Base-by-base conservation (phyloP, 163 green algal species). In the Chloromonas sp. region DNA sequence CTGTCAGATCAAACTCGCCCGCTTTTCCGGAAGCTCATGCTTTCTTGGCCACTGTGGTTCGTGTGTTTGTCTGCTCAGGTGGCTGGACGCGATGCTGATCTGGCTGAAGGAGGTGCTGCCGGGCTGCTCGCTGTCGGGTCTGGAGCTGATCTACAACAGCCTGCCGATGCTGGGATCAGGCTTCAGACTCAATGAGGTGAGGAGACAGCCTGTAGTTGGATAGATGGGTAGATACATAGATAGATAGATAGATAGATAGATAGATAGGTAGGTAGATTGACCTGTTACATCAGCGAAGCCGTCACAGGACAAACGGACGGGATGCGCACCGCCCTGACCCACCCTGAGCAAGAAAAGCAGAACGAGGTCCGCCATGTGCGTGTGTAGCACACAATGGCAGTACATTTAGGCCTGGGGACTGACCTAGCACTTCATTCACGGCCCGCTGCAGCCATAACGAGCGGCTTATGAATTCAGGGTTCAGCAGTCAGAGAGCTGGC, bases 141-240 rank as follows among this genome's bases (percentile, higher is more conserved):
- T 83, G 80, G 80, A 83, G 80, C 14, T 71, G 14, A 61, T 83
- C 5, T 83, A 83, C 80, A 83, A 77, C 14, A 14, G 14, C 1
- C 80, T 83, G 61, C 59, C 60, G 1, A 13, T 71, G 14, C 61
- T 83, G 61, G 80, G 80, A 1, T 61, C 60, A 59, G 80, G 80
- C 8, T 83, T 60, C 80, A 60, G 80, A 14, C 61, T 83, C 57
- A 83, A 83, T 58, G 80, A 83, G 80, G 80, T 83, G 61, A 15
- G 71, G 5, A 11, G 11, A 76, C 8, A 76, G 66, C 8, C 66
- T 76, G 66, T 11, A 76, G 11, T 76, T 8, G 5, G 11, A 8
- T 76, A 11, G 8, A 76, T 76, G 66, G 66, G 66, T 8, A 36
- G 36, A 36, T 36, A 36, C 36, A 36, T 36, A 36, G 36, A 36